Evolutionary conservation across 1,139 yeast genomes (phyloP), one percentile per base, ranked within the genome.

Genomic region (Candida mesenterica): DNA sequence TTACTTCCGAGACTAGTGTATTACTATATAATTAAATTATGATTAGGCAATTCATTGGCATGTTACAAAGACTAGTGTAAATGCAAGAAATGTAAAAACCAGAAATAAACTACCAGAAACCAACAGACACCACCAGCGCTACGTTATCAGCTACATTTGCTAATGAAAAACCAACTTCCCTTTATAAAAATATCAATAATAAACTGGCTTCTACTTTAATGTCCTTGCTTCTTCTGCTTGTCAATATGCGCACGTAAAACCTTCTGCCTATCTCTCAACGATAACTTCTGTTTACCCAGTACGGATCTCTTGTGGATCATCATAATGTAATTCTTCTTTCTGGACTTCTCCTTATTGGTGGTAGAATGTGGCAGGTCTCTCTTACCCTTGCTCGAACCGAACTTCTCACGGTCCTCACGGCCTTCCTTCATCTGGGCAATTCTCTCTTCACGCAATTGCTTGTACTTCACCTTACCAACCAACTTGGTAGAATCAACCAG

Each of bases 241-340:
- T 78, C 79, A 43, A 88, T 77, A 55, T 92, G 98, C 2, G 95
- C 95, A 45, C 82, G 71, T 48, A 92, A 68, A 13, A 84, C 81
- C 62, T 80, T 85, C 61, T 89, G 97, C 61, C 89, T 81, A 62
- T 92, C 97, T 51, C 96, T 75, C 53, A 92, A 70, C 38, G 96
- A 86, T 72, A 85, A 72, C 65, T 83, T 86, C 45, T 84, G 92
- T 62, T 92, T 92, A 44, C 98, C 97, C 63, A 86, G 95, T 30
- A 92, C 97, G 35, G 87, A 81, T 52, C 79, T 78, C 69, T 92
- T 92, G 65, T 92, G 99, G 51, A 92, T 85, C 90, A 86, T 86
- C 99, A 92, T 92, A 58, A 94, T 92, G 59, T 89, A 92, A 66
- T 92, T 94, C 96, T 92, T 92, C 89, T 88, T 88, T 61, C 97